Conservation (phyloP, 495 filamentous ascomycete genomes). For the Achaetomiella virescens region DNA sequence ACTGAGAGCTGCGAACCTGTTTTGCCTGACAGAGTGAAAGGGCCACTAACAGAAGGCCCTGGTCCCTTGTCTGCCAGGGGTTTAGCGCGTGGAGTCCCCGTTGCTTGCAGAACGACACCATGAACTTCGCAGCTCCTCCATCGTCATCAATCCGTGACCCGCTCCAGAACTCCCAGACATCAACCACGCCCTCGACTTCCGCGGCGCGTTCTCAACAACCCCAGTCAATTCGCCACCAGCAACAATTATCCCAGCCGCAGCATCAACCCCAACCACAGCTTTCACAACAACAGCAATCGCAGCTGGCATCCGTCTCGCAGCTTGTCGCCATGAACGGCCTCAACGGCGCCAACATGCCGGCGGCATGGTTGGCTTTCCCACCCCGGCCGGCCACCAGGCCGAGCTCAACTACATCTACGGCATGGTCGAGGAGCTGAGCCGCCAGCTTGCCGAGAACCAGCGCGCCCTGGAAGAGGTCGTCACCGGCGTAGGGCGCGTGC, state of each 20-base stretch:
- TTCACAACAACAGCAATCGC: not conserved
- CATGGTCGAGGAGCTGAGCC: constrained; percentile 74
- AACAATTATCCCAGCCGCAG: constrained; percentile 6
- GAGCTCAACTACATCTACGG: constrained; percentile 80
- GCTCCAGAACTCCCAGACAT: constrained; percentile 9
- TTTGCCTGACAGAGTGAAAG: too few relatives aligned
- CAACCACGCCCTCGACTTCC: not conserved
- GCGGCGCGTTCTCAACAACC: constrained; percentile 1
- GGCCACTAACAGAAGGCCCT: constrained; percentile 1
- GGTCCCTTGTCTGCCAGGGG: not conserved
- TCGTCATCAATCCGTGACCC: constrained; percentile 16
- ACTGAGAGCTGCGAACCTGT: too few relatives aligned
- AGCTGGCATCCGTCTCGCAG: constrained; percentile 26
- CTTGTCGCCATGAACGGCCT: constrained; percentile 50
- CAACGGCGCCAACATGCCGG: constrained; percentile 45
- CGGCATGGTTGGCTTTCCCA: constrained; percentile 50
- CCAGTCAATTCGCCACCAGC: constrained; percentile 7
- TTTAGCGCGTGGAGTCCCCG: constrained; percentile 2
- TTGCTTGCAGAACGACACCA: constrained; percentile 2
- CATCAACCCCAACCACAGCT: constrained; percentile 7
- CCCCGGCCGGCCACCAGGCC: constrained; percentile 77
- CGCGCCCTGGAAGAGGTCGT: constrained; percentile 71
- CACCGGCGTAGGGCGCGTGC: constrained; percentile 50
- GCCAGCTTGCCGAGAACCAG: constrained; percentile 69
- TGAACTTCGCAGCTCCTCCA: constrained; percentile 25